phyloP scores from a whole-genome alignment of 768 basidiomycete genomes.

The Strobilomyces echinocephalus region DNA sequence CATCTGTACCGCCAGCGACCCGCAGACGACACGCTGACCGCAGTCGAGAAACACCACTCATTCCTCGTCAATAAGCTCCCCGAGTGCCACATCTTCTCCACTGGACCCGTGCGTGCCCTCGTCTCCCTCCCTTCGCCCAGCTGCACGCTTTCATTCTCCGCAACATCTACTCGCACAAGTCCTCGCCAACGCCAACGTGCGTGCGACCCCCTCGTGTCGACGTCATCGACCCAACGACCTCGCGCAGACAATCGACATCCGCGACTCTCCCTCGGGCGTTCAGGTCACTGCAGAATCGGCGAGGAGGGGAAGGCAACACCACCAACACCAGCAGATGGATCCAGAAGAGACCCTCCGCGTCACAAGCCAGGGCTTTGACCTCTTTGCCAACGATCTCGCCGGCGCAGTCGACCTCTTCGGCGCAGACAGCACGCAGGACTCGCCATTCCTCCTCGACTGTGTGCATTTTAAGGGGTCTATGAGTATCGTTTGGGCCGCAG shows the following conservation, averaged over 20 bases:
- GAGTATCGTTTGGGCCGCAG: too few relatives aligned
- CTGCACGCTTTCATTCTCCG: constrained; percentile 38
- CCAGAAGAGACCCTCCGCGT: constrained; percentile 28
- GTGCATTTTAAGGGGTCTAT: too few relatives aligned
- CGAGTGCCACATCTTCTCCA: constrained; percentile 74
- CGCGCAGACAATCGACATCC: constrained; percentile 60
- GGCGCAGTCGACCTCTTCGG: constrained; percentile 49
- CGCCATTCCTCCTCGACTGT: constrained; percentile 70
- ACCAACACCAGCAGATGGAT: constrained; percentile 23
- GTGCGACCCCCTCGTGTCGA: neutral
- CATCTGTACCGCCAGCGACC: too few relatives aligned
- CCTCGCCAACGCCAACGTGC: constrained; percentile 76
- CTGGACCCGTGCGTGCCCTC: constrained; percentile 47
- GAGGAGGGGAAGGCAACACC: too few relatives aligned
- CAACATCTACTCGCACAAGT: constrained; percentile 89
- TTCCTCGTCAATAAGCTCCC: constrained; percentile 75
- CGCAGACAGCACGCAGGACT: constrained; percentile 31
- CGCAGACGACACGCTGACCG: too few relatives aligned
- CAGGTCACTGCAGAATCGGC: too few relatives aligned
- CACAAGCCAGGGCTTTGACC: constrained; percentile 56
- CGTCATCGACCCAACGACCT: neutral
- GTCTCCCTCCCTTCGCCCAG: neutral
- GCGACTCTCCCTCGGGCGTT: constrained; percentile 51
- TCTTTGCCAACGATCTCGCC: constrained; percentile 65
- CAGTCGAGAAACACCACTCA: constrained; percentile 85